These are phyloP conservation scores for Lichtheimia hyalospora DNA, from an alignment of 371 early-diverging fungal species.

Conservation along the genomic window DNA sequence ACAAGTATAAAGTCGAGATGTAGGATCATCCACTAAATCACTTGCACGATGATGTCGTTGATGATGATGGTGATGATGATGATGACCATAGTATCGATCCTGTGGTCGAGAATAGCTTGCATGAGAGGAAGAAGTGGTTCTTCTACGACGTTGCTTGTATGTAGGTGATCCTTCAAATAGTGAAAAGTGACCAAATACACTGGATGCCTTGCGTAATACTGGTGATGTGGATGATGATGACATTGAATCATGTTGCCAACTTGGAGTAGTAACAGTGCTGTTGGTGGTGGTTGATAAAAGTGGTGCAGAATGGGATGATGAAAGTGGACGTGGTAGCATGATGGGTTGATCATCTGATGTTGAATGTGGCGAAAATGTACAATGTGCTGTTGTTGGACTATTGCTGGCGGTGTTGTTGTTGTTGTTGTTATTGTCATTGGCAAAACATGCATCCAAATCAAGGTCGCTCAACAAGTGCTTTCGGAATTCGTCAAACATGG, in stretches of 20 bases:
- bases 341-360: slow-evolving; percentile 1
- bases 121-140: slow-evolving; percentile 11
- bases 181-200: slow-evolving; percentile 62
- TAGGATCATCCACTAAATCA: slow-evolving; percentile 3
- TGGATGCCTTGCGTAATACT: slow-evolving; percentile 25
- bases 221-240: no score
- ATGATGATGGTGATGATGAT: not conserved
- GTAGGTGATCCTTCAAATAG: slow-evolving; percentile 72
- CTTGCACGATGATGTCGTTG: not conserved
- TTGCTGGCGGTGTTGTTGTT: not conserved
- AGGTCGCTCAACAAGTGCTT: slow-evolving; percentile 33
- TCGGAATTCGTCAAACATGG: slow-evolving; percentile 40
- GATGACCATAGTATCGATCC: not conserved
- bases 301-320: slow-evolving; percentile 13
- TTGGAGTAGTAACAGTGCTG: not conserved
- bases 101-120: slow-evolving; percentile 1
- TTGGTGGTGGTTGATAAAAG: slow-evolving; percentile 1
- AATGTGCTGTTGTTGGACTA: not conserved
- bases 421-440: slow-evolving; percentile 3
- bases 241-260: no score
- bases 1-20: slow-evolving; percentile 18
- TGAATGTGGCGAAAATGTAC: slow-evolving; percentile 2
- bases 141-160: slow-evolving; percentile 74
- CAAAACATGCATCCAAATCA: slow-evolving; percentile 27
- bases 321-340: slow-evolving; percentile 7